Conservation (phyloP, 352 stramenopile genomes). For the Pythium dissimile region DNA sequence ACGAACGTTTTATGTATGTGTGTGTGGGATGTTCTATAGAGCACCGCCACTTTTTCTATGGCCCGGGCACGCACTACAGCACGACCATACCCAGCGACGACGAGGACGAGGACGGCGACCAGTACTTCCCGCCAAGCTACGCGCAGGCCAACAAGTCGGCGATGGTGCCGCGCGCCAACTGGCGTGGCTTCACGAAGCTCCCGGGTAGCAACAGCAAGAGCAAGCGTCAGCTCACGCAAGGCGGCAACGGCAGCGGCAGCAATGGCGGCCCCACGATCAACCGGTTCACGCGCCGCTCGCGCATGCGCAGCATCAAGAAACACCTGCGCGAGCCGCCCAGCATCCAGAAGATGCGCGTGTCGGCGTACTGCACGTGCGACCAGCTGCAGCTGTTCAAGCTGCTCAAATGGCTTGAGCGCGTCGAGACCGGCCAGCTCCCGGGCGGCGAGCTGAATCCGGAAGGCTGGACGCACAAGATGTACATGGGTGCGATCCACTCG, state of each 20-base stretch:
- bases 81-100: slow-evolving; percentile 40
- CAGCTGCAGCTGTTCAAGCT: slow-evolving; percentile 84
- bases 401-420: slow-evolving; percentile 82
- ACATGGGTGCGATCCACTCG: slow-evolving; percentile 84
- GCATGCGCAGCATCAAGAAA: slow-evolving; percentile 85
- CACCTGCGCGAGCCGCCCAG: slow-evolving; percentile 65
- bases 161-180: slow-evolving; percentile 53
- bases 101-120: slow-evolving; percentile 27
- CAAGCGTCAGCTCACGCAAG: slow-evolving; percentile 26
- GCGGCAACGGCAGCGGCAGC: slow-evolving; percentile 16
- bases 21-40: slow-evolving; percentile 15
- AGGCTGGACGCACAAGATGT: slow-evolving; percentile 83
- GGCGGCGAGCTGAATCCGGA: slow-evolving; percentile 75
- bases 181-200: slow-evolving; percentile 38
- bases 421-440: slow-evolving; percentile 72
- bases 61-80: slow-evolving; percentile 48
- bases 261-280: slow-evolving; percentile 36
- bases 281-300: slow-evolving; percentile 69
- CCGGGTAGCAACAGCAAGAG: slow-evolving; percentile 38
- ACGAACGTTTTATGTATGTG: too few species aligned
- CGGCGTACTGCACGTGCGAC: slow-evolving; percentile 84
- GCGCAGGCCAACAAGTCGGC: slow-evolving; percentile 8
- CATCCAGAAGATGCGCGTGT: slow-evolving; percentile 75
- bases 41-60: slow-evolving; percentile 59
- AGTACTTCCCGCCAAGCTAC: slow-evolving; percentile 20